A percentile compares a stretch with the other conserved stretches of the same genome.
These are phyloP conservation scores for Diaporthe velutina DNA, from an alignment of 2,329 filamentous ascomycete genomes.

Conservation along the genomic window DNA sequence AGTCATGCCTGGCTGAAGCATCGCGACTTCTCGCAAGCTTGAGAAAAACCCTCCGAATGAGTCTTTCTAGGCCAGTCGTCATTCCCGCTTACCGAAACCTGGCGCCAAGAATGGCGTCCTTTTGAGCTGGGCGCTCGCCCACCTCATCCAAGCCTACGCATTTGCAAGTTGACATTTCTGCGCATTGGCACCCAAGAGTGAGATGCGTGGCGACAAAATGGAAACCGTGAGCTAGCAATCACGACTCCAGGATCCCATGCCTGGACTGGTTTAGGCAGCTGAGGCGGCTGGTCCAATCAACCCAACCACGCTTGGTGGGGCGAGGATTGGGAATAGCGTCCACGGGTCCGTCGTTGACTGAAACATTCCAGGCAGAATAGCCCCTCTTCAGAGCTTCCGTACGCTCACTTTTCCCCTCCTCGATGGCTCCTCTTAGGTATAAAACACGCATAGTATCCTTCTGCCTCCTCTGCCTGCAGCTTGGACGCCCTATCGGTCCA, in stretches of 20 bases:
- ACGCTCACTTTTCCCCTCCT: no score
- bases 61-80: neutral
- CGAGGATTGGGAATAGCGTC: slow-evolving; percentile 6
- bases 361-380: slow-evolving; percentile 16
- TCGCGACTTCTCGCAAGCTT: no score
- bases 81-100: neutral
- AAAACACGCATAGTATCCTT: neutral
- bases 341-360: neutral
- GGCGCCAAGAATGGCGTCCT: neutral
- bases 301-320: neutral
- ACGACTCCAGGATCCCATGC: neutral
- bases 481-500: neutral
- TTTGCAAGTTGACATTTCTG: neutral
- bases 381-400: neutral
- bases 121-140: neutral
- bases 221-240: neutral
- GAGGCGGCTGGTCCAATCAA: neutral
- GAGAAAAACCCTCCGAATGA: neutral
- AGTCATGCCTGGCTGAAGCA: neutral
- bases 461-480: neutral
- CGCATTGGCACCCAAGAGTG: neutral
- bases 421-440: neutral
- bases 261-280: slow-evolving; percentile 18
- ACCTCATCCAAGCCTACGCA: neutral
- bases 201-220: no score